phyloP scores from a whole-genome alignment of 441 rosid genomes.

The Monsonia emarginata region DNA sequence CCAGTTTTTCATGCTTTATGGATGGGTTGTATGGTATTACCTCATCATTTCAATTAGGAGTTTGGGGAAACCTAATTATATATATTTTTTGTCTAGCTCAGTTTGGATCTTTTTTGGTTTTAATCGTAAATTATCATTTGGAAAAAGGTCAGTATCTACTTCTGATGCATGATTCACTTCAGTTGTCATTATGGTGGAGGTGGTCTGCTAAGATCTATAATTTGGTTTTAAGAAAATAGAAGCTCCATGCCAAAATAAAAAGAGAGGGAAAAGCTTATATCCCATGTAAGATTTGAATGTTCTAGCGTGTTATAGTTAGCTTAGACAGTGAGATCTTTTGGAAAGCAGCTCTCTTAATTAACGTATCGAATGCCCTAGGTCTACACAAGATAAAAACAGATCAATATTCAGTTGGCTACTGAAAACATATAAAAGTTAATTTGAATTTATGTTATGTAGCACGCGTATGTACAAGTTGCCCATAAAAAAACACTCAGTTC shows the following conservation, averaged over 20 bases:
- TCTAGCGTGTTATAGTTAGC: background rate
- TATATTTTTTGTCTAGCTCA: background rate
- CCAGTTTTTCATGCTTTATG: background rate
- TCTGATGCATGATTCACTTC: background rate
- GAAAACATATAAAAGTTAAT: background rate
- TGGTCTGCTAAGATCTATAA: background rate
- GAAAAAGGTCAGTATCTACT: background rate
- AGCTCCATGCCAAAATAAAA: background rate
- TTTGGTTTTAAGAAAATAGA: background rate
- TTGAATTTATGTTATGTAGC: background rate
- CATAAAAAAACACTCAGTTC: no score
- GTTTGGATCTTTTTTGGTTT: background rate
- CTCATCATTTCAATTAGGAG: background rate
- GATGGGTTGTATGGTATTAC: background rate
- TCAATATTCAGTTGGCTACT: background rate
- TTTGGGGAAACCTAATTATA: background rate
- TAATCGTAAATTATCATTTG: background rate
- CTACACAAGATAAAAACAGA: background rate
- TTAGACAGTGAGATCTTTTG: background rate
- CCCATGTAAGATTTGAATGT: background rate
- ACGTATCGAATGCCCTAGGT: no score
- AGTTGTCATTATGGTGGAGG: background rate
- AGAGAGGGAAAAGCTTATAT: background rate
- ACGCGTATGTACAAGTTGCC: no score
- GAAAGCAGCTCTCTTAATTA: no score